These are phyloP conservation scores for Fraxinus excelsior DNA, from an alignment of 257 asterid species.

Conservation along the genomic window DNA sequence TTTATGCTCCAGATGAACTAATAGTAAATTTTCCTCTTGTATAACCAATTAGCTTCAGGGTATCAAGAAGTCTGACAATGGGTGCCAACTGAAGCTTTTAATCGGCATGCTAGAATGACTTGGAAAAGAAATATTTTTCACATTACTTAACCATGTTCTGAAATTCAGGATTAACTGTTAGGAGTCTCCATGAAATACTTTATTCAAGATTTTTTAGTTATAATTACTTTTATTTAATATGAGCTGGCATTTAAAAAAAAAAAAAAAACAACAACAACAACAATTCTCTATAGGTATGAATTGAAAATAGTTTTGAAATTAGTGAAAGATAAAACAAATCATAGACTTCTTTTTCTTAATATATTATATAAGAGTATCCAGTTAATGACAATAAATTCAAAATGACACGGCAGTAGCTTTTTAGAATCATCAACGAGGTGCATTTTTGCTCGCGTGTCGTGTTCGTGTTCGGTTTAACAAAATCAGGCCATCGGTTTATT, in stretches of 20 bases:
- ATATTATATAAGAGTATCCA: not conserved
- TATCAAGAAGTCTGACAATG: not conserved
- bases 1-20: not conserved
- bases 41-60: constrained; percentile 7
- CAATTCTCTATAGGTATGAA: not conserved
- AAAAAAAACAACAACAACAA: no score
- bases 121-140: not conserved
- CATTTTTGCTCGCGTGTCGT: not conserved
- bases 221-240: not conserved
- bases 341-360: not conserved
- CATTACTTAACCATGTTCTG: not conserved
- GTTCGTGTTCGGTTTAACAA: not conserved
- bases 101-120: not conserved
- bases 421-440: not conserved
- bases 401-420: not conserved
- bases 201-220: not conserved
- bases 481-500: not conserved
- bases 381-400: not conserved
- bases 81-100: not conserved
- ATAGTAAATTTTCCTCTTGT: not conserved
- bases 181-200: not conserved
- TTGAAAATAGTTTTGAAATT: not conserved
- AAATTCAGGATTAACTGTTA: not conserved
- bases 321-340: not conserved
- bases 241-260: not conserved